Conservation (phyloP, 2,329 filamentous ascomycete species). For the Mycocentrospora acerina region DNA sequence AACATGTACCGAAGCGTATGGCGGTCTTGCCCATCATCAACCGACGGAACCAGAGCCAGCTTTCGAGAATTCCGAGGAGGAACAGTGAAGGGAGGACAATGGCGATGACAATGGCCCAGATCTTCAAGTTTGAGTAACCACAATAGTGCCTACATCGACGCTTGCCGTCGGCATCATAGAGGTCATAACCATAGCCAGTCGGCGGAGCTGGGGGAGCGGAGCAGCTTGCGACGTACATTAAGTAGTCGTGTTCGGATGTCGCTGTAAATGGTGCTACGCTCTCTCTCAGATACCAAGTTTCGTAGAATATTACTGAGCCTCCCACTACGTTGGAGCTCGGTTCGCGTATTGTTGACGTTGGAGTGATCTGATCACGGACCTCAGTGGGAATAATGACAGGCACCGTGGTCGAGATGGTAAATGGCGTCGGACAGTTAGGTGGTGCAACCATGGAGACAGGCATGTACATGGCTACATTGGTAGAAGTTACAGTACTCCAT, state of each 20-base stretch:
- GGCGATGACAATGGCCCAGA: constrained; percentile 34
- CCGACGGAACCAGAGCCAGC: constrained; percentile 39
- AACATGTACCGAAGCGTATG: constrained; percentile 35
- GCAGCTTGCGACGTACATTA: constrained; percentile 26
- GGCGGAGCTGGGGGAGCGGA: constrained; percentile 16
- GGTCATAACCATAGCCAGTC: constrained; percentile 6
- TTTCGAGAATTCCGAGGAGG: constrained; percentile 35
- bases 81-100: constrained; percentile 30
- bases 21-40: constrained; percentile 35
- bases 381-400: constrained; percentile 23
- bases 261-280: constrained; percentile 29
- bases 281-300: constrained; percentile 29
- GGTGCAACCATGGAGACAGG: constrained; percentile 35
- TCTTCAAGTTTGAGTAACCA: constrained; percentile 14
- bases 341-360: constrained; percentile 19
- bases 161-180: constrained; percentile 5
- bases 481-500: constrained; percentile 7
- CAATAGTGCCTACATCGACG: constrained; percentile 3
- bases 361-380: constrained; percentile 25
- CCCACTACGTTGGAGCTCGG: constrained; percentile 5
- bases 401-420: constrained; percentile 20
- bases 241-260: constrained; percentile 23
- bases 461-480: constrained; percentile 25
- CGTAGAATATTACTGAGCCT: constrained; percentile 12
- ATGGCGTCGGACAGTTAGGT: constrained; percentile 26